These are phyloP conservation scores for Globisporangium parvum DNA, from an alignment of 352 stramenopile genomes.

Conservation along the genomic window DNA sequence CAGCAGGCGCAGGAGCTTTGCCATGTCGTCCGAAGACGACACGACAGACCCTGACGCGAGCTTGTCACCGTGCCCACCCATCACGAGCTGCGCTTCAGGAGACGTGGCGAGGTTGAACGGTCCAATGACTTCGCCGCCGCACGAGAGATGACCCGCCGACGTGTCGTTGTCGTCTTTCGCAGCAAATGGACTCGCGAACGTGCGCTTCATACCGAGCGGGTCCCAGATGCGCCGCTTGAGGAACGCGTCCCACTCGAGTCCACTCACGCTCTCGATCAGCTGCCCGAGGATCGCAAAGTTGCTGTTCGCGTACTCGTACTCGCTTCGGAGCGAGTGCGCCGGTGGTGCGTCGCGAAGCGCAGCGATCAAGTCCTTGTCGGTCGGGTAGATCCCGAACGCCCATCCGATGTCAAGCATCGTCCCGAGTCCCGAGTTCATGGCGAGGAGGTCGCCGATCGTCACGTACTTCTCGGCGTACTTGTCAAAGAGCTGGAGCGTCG, in stretches of 20 bases:
- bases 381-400: conserved; percentile 30
- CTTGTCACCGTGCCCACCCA: conserved; percentile 16
- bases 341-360: conserved; percentile 32
- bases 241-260: conserved; percentile 43
- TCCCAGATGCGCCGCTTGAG: conserved; percentile 42
- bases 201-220: conserved; percentile 52
- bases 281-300: conserved; percentile 62
- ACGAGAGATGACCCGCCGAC: conserved; percentile 44
- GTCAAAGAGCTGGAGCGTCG: conserved; percentile 44
- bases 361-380: conserved; percentile 30
- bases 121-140: conserved; percentile 31
- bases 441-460: conserved; percentile 43
- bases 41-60: conserved; percentile 41
- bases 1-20: conserved; percentile 44
- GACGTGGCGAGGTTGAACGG: conserved; percentile 35
- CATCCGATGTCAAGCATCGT: conserved; percentile 18
- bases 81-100: conserved; percentile 26
- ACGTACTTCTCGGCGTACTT: conserved; percentile 48
- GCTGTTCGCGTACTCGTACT: conserved; percentile 52
- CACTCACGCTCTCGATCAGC: conserved; percentile 44
- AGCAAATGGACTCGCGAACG: conserved; percentile 31
- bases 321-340: conserved; percentile 32
- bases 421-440: conserved; percentile 56
- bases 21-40: conserved; percentile 48
- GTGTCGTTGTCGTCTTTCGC: conserved; percentile 20